Evolutionary conservation across 2,329 filamentous ascomycete species (phyloP), one percentile per base, ranked within the genome.

Genomic region (Xylariaceae sp.): DNA sequence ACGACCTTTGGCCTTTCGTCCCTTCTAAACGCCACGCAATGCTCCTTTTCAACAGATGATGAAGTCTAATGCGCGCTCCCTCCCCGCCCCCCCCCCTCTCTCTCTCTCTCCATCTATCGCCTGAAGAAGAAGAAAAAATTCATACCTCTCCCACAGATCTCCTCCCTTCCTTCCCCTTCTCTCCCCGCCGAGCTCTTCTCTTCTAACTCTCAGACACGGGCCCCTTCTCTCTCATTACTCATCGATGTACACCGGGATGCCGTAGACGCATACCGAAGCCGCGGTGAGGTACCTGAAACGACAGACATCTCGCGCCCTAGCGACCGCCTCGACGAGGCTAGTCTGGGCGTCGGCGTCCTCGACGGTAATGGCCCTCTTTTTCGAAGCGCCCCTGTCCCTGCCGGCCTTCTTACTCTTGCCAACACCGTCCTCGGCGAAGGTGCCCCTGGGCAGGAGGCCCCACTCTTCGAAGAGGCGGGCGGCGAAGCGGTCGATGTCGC

Each of bases 401-500:
- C 50, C 21, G 50, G 58, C 29, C 41, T 48, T 54, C 42, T 46
- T 69, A 65, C 61, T 64, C 58, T 67, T 67, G 57, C 21, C 67
- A 55, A 3, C 12, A 16, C 32, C 32, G 7, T 73, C 71, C 48
- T 72, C 70, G 59, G 78, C 60, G 57, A 74, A 81, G 7, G 78
- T 72, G 55, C 81, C 81, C 72, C 65, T 65, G 1, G 73, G 69
- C 50, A 89, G 77, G 6, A 99, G 73, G 0, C 95, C 95, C 95
- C 95, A 99, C 66, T 89, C 82, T 70, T 95, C 89, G 71, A 96
- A 89, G 2, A 89, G 79, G 21, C 83, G 81, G 32, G 88, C 86
- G 0, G 93, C 90, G 72, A 96, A 96, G 18, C 93, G 89, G 76
- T 99, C 96, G 71, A 97, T 96, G 72, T 99, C 95, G 67, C 90